Evolutionary conservation across 1,284 basidiomycete species (phyloP), one percentile per base, ranked within the genome.

Genomic region (Agroathelia rolfsii): DNA sequence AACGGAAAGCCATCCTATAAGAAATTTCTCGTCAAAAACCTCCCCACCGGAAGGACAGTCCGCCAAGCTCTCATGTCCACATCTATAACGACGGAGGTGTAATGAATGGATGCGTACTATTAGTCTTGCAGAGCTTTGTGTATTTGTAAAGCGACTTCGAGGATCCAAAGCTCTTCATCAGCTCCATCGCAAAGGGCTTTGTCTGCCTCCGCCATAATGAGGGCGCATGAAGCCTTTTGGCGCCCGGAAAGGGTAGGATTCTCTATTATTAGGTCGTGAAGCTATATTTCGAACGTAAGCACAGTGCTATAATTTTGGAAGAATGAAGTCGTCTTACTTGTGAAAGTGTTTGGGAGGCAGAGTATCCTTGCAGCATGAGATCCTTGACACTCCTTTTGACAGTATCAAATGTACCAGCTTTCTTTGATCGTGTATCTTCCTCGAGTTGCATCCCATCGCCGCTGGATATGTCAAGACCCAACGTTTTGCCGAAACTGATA

Each of bases 181-280:
- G 88, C 93, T 2, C 95, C 95, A 47, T 98, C 94, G 42, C 85
- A 89, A 26, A 99, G 62, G 0, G 87, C 88, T 56, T 98, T 97
- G 64, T 99, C 95, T 23, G 89, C 89, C 53, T 94, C 89, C 3
- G 92, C 94, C 41, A 98, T 82, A 6, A 78, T 76, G 12, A 97
- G 60, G 1, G 86, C 87, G 41, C 85, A 85, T 18, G 64, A 63
- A 1, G 88, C 74, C 56, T 98, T 98, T 43, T 87, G 80, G 24
- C 76, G 70, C 9, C 86, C 78, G 22, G 76, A 73, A 37, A 98
- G 59, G 0, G 79, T 76, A 1, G 85, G 82, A 52, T 97, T 81
- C 5, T 75, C 65, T 28, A 95, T 73, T 36, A 97, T 66, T 18
- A 89, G 66, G 54, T 98, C 95, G 55, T 99, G 95, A 22, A 97